Evolutionary conservation across 2,329 filamentous ascomycete genomes (phyloP), one percentile per base, ranked within the genome.

Genomic region (Capronia coronata): DNA sequence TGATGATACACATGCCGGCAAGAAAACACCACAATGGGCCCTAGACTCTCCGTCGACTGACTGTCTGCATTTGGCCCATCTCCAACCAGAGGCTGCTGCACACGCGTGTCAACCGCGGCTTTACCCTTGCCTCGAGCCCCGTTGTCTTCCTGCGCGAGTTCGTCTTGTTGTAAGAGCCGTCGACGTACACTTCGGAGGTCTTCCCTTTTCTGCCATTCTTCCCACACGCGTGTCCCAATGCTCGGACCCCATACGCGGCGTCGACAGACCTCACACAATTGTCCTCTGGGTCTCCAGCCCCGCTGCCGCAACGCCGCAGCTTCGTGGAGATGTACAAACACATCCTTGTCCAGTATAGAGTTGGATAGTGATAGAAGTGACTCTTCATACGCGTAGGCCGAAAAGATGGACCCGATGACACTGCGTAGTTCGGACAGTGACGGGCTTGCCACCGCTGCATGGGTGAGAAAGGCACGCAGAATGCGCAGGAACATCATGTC

Each of bases 371-470:
- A 76, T 16, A 98, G 76, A 13, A 98, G 86, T 0, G 86, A 90
- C 65, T 91, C 87, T 67, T 98, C 93, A 64, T 97, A 96, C 0
- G 89, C 84, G 65, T 98, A 98, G 0, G 93, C 91, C 0, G 91
- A 83, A 69, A 98, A 97, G 48, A 98, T 91, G 10, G 90, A 93
- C 1, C 81, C 75, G 1, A 98, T 77, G 0, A 97, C 90, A 5
- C 80, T 79, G 38, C 93, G 84, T 2, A 98, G 76, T 64, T 97
- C 89, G 1, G 87, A 84, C 1, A 98, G 75, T 10, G 86, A 94
- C 0, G 93, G 90, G 0, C 89, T 94, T 14, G 84, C 82, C 19
- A 80, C 77, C 0, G 88, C 85, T 0, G 90, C 91, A 39, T 87
- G 82, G 0, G 85, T 82, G 23, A 98, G 79, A 65, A 98, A 98